Evolutionary conservation across 2,329 filamentous ascomycete genomes (phyloP), one percentile per base, ranked within the genome.

Genomic region (Colletotrichum cuscutae): DNA sequence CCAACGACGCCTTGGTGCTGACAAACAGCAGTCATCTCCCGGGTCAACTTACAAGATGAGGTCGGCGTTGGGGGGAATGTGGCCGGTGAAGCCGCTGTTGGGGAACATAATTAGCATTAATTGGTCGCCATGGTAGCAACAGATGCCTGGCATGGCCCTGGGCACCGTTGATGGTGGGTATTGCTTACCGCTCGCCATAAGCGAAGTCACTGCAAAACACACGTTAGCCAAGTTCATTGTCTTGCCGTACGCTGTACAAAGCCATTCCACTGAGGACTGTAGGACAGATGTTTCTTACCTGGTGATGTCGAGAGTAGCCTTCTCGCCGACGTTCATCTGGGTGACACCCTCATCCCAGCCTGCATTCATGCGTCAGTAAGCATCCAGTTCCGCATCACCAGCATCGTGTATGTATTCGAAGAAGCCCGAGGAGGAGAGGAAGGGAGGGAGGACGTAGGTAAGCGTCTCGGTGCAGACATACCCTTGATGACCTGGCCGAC

Each of bases 311-410:
- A 99, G 88, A 64, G 90, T 94, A 66, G 95, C 92, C 87, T 94
- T 96, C 89, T 98, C 96, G 81, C 96, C 95, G 72, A 97, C 87
- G 81, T 92, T 92, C 96, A 99, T 98, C 80, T 90, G 87, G 62
- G 87, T 85, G 65, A 98, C 95, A 76, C 93, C 95, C 84, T 98
- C 92, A 80, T 95, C 95, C 95, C 90, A 97, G 77, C 91, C 94
- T 95, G 76, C 74, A 76, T 67, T 69, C 19, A 60, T 42, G 52
- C 54, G 60, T 76, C 72, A 78, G 53, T 32, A 52, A 26, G 30
- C n/a, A 57, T 42, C 11, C 11, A 6, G 32, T 26, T 13, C 26
- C 11, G 28, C 28, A 22, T 15, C 13, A 9, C 28, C 35, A 12
- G 12, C 28, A 12, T 60, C 12, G 28, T 26, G 11, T n/a, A 13